Conservation (phyloP, 169 alveolate genomes). For the Eimeria brunetti region DNA sequence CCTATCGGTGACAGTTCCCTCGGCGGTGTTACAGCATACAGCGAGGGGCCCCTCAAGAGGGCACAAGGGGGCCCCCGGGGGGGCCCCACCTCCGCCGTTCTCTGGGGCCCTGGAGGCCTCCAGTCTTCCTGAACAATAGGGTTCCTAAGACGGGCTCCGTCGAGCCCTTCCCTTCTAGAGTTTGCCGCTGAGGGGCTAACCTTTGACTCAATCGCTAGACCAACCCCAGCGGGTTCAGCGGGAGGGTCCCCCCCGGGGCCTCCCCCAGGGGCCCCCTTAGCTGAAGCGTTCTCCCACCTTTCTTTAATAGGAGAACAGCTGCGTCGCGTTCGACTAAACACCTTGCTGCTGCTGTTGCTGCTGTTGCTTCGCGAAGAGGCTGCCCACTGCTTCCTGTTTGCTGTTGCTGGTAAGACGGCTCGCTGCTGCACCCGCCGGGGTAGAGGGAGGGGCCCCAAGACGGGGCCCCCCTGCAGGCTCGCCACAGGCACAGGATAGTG, state of each 20-base stretch:
- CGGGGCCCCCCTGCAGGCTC: conserved; percentile 43
- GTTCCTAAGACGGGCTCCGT: conserved; percentile 19
- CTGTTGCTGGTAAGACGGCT: conserved; percentile 8
- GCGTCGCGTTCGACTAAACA: conserved; percentile 63
- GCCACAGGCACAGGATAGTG: conserved; percentile 11
- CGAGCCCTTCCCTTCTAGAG: background rate
- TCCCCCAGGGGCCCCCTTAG: conserved; percentile 61
- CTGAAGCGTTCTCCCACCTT: background rate
- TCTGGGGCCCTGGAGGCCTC: conserved; percentile 9
- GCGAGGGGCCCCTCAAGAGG: conserved; percentile 5
- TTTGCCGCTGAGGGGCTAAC: conserved; percentile 61
- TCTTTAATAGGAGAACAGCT: conserved; percentile 41
- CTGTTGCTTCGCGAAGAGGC: conserved; percentile 57
- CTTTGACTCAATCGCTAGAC: conserved; percentile 30
- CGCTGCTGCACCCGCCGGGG: conserved; percentile 51
- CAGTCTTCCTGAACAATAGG: conserved; percentile 43
- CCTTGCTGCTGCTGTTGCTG: conserved; percentile 55
- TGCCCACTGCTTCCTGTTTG: conserved; percentile 11
- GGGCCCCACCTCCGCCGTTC: conserved; percentile 1
- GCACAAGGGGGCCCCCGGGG: background rate
- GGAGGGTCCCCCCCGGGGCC: background rate
- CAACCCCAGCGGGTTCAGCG: conserved; percentile 7
- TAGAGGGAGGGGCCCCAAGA: conserved; percentile 59
- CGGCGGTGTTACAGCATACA: conserved; percentile 30
- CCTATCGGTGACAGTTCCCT: conserved; percentile 47